Base-by-base conservation (phyloP, 495 filamentous ascomycete species). In the Penicillium soppii region DNA sequence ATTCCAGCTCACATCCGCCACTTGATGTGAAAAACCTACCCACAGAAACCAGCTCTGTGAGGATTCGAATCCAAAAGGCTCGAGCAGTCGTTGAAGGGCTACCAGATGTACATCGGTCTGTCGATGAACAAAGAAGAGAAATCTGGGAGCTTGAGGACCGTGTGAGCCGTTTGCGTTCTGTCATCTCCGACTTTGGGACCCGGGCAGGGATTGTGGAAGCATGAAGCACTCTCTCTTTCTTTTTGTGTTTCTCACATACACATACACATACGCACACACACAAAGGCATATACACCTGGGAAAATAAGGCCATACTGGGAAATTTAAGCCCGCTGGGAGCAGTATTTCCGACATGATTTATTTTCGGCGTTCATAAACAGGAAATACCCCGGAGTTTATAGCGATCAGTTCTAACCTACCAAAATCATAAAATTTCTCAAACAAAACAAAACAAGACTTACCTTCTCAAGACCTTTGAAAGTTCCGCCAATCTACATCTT, bases 41-140 rank as follows among this genome's bases (percentile, higher is more conserved):
- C 8, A 79, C 82, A 1, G 88, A 85, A 33, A 85, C 86, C 3
- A 86, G 87, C 51, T 77, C 79, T 13, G 72, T 98, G 53, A 88
- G 85, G 61, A 83, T 90, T 67, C 87, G 88, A 64, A 80, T 97
- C 45, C 85, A 89, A 61, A 87, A 83, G 55, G 92, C 92, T 41
- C 77, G 87, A 15, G 71, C 56, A 7, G 82, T 86, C 32, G 76
- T 96, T 10, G 76, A 81, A 50, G 71, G 70, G 45, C 71, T 97
- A 54, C 88, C 89, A 10, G 91, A 95, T 70, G 76, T 94, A 39
- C 72, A 83, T 10, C 78, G 89, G 43, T 79, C 73, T n/a, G 70
- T 90, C 2, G 72, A 79, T 39, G 90, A 96, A 61, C 91, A 96
- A 72, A 80, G 90, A 54, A 78, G 69, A 33, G 92, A 96, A 76